Conservation (phyloP, 1,139 yeast species). For the Pneumocystis canis region DNA sequence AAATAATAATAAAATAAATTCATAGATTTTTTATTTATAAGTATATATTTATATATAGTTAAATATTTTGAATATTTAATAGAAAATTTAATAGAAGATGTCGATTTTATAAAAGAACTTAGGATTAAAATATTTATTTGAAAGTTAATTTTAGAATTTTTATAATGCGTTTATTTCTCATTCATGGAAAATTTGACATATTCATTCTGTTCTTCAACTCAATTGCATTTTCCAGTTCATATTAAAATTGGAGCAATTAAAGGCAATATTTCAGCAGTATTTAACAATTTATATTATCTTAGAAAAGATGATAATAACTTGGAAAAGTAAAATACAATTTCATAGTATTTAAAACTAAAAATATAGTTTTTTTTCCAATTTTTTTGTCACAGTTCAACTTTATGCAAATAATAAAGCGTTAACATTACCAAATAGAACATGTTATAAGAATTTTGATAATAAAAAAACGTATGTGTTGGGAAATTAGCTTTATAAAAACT, state of each 20-base stretch:
- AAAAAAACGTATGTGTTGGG: conserved; percentile 16
- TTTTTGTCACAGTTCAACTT: conserved; percentile 48
- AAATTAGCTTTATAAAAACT: not conserved
- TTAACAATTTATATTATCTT: conserved; percentile 21
- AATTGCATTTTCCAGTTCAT: conserved; percentile 43
- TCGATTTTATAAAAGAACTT: not conserved
- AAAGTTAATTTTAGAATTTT: not conserved
- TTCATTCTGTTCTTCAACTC: conserved; percentile 65
- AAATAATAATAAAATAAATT: no score
- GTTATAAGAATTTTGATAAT: conserved; percentile 44
- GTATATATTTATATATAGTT: no score
- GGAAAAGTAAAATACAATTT: conserved; percentile 19
- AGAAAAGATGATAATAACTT: conserved; percentile 37
- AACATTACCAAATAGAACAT: conserved; percentile 53
- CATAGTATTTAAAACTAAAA: not conserved
- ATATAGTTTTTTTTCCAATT: conserved; percentile 37
- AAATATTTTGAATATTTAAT: no score
- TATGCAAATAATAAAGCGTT: conserved; percentile 47
- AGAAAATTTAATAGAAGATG: not conserved
- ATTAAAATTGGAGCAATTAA: conserved; percentile 28
- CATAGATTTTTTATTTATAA: no score
- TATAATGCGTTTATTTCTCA: not conserved
- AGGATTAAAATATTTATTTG: not conserved
- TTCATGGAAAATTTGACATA: conserved; percentile 34
- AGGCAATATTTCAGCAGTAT: conserved; percentile 6